These are phyloP conservation scores for Rhinocladiella similis DNA, from an alignment of 2,329 filamentous ascomycete genomes.

Conservation along the genomic window DNA sequence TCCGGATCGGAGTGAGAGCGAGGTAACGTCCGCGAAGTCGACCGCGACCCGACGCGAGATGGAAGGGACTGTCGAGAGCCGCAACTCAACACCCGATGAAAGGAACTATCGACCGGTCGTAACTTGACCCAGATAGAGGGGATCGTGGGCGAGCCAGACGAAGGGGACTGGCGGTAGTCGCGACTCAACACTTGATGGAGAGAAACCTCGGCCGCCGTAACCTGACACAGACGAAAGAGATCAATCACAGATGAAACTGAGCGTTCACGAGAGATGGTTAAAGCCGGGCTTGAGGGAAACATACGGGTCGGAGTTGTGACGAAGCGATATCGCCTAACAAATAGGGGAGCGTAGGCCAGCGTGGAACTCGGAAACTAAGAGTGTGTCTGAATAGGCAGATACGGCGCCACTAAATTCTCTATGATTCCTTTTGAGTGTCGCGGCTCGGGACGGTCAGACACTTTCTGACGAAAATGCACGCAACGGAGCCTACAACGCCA, in stretches of 20 bases:
- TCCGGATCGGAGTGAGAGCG: neutral
- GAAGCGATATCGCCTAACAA: conserved; percentile 2
- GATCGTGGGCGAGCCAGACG: neutral
- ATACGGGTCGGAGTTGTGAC: conserved; percentile 5
- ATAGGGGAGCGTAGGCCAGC: conserved; percentile 1
- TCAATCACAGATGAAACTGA: neutral
- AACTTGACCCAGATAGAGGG: neutral
- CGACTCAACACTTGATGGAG: too few relatives aligned
- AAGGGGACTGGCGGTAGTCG: neutral
- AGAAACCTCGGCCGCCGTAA: neutral
- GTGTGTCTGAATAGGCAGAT: conserved; percentile 5
- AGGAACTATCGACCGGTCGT: neutral
- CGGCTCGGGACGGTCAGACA: neutral
- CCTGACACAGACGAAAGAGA: neutral
- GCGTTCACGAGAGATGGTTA: conserved; percentile 1
- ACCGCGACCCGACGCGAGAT: neutral
- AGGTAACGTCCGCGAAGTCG: neutral
- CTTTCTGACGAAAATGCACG: conserved; percentile 1
- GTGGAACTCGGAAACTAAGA: conserved; percentile 1
- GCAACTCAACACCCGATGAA: neutral
- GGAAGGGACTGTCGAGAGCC: too few relatives aligned
- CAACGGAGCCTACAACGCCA: neutral
- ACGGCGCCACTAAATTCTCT: conserved; percentile 2
- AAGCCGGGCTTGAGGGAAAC: neutral
- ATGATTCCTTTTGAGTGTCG: conserved; percentile 3